Evolutionary conservation across 2,329 filamentous ascomycete genomes (phyloP).

Genomic region (Eutypa lata): DNA sequence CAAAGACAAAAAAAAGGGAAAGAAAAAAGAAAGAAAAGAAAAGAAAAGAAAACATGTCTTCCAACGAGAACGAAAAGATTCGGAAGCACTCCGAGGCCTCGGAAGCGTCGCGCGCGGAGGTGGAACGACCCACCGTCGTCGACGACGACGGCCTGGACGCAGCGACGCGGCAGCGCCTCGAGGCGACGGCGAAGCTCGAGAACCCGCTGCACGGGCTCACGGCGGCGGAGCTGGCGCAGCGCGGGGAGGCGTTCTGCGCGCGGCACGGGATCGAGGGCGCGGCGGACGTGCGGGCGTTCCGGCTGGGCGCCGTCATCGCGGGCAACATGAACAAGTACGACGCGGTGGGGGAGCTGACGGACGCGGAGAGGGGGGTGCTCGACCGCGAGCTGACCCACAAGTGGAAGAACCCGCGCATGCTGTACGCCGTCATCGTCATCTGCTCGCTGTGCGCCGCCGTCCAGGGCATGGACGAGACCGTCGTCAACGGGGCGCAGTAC

Average conservation of each 20-base stretch:
- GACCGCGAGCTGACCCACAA: slow-evolving; percentile 60
- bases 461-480: slow-evolving; percentile 70
- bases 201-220: slow-evolving; percentile 40
- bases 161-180: slow-evolving; percentile 25
- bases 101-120: slow-evolving; percentile 22
- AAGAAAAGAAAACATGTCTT: slow-evolving; percentile 6
- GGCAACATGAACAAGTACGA: slow-evolving; percentile 49
- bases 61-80: slow-evolving; percentile 7
- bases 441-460: slow-evolving; percentile 53
- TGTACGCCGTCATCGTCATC: slow-evolving; percentile 63
- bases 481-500: slow-evolving; percentile 65
- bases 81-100: slow-evolving; percentile 23
- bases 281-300: slow-evolving; percentile 57
- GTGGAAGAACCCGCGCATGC: slow-evolving; percentile 65
- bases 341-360: slow-evolving; percentile 49
- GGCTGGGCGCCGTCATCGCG: slow-evolving; percentile 57
- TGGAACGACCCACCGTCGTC: slow-evolving; percentile 20
- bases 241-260: slow-evolving; percentile 57
- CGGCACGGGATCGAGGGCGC: slow-evolving; percentile 52
- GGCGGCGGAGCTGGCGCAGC: slow-evolving; percentile 45
- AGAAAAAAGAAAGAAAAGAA: too few relatives aligned
- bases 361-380: slow-evolving; percentile 56
- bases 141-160: slow-evolving; percentile 17
- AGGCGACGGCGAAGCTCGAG: slow-evolving; percentile 35
- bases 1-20: too few relatives aligned